Conservation (phyloP, 331 rosid genomes). For the Rhamnella rubrinervis region DNA sequence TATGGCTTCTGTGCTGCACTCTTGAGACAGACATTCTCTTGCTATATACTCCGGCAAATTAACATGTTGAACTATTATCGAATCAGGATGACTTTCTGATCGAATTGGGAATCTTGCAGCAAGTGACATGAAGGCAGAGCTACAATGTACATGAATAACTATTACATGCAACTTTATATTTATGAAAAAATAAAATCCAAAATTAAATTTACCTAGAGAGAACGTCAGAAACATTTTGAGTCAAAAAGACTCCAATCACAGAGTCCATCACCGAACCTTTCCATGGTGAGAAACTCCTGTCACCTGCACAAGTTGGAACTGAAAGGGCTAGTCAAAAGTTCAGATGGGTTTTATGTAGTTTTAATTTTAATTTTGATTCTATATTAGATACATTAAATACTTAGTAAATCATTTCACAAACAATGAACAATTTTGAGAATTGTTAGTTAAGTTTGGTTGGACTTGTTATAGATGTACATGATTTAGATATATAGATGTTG, state of each 20-base stretch:
- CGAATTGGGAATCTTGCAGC: conserved; percentile 63
- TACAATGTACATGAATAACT: conserved; percentile 31
- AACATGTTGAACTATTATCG: background rate
- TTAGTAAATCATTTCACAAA: no score
- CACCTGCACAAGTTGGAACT: conserved; percentile 46
- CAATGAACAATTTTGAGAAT: no score
- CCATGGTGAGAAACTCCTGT: conserved; percentile 78
- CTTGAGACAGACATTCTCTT: conserved; percentile 25
- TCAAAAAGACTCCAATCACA: conserved; percentile 78
- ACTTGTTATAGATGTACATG: no score
- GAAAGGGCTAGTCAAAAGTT: background rate
- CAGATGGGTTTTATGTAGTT: no score
- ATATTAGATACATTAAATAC: background rate
- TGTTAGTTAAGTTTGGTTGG: no score
- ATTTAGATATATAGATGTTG: no score
- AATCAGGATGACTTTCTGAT: conserved; percentile 23
- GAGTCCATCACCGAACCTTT: conserved; percentile 94
- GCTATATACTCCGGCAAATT: background rate
- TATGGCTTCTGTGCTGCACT: conserved; percentile 51
- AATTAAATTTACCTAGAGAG: conserved; percentile 67
- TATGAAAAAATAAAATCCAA: background rate
- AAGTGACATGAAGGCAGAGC: conserved; percentile 87
- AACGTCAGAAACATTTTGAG: conserved; percentile 88
- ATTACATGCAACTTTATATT: background rate
- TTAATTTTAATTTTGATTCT: background rate